Evolutionary conservation across 306 rosid genomes (phyloP).

Genomic region (Ochetophila trinervis): DNA sequence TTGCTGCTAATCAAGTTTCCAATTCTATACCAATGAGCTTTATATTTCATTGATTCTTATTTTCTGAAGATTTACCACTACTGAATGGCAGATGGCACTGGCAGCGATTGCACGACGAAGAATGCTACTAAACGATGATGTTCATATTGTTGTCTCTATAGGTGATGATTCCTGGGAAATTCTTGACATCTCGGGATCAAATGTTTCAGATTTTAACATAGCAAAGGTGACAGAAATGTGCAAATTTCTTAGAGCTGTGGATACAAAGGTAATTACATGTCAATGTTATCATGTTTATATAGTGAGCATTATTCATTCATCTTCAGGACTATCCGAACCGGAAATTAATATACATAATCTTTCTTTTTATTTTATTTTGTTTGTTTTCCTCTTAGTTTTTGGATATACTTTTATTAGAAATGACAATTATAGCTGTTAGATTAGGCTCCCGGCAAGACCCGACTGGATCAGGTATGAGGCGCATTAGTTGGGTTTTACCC

Average conservation of each 20-base stretch:
- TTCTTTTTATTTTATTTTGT: no score
- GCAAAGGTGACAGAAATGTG: slow-evolving; percentile 58
- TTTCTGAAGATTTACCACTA: neutral
- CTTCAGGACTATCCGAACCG: no score
- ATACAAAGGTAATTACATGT: slow-evolving; percentile 54
- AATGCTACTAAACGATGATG: slow-evolving; percentile 65
- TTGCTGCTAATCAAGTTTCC: no score
- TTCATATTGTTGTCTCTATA: slow-evolving; percentile 59
- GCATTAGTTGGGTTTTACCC: no score
- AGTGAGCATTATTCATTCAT: no score
- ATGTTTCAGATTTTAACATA: slow-evolving; percentile 76
- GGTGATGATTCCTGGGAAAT: slow-evolving; percentile 76
- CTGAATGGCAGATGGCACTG: slow-evolving; percentile 48
- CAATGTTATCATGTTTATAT: neutral
- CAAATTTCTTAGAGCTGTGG: slow-evolving; percentile 62
- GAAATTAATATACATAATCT: no score
- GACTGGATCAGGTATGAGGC: no score
- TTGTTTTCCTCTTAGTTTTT: no score
- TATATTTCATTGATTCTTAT: neutral
- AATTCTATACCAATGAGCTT: neutral
- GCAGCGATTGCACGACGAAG: slow-evolving; percentile 79
- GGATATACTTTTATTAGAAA: no score
- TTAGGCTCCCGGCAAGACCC: no score
- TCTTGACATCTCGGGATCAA: slow-evolving; percentile 82
- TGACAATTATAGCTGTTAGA: no score